phyloP scores from a whole-genome alignment of 768 basidiomycete genomes.

The Rhizopogon sp. region DNA sequence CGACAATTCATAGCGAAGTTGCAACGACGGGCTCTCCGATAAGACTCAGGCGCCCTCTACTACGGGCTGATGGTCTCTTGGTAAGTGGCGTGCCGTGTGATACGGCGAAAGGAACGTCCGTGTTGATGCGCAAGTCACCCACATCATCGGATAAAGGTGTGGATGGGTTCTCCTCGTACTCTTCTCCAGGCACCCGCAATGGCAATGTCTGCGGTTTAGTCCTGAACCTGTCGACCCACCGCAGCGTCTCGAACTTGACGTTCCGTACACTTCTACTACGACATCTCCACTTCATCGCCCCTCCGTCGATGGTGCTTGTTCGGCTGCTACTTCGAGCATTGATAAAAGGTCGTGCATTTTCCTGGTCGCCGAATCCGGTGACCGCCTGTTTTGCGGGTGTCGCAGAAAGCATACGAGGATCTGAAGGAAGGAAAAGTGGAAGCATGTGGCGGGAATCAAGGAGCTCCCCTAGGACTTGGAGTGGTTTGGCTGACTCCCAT shows the following conservation, averaged over 20 bases:
- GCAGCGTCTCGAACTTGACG: constrained; percentile 52
- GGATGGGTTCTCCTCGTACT: constrained; percentile 31
- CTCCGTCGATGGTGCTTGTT: constrained; percentile 29
- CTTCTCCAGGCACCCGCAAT: constrained; percentile 30
- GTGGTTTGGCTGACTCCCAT: constrained; percentile 77
- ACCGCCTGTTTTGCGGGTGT: constrained; percentile 41
- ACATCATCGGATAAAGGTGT: constrained; percentile 28
- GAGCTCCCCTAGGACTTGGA: constrained; percentile 84
- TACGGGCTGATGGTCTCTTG: constrained; percentile 56
- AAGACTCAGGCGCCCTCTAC: constrained; percentile 48
- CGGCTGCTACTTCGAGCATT: constrained; percentile 36
- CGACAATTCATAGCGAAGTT: constrained; percentile 4
- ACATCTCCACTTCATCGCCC: constrained; percentile 54
- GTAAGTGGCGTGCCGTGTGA: constrained; percentile 52
- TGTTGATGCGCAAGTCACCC: constrained; percentile 30
- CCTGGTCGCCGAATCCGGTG: constrained; percentile 15
- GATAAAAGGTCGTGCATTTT: neutral
- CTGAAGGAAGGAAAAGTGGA: constrained; percentile 77
- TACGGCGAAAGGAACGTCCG: constrained; percentile 26
- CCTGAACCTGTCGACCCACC: constrained; percentile 65
- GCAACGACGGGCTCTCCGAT: constrained; percentile 25
- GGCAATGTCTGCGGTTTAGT: constrained; percentile 50
- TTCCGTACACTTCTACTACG: constrained; percentile 57
- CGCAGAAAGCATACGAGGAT: constrained; percentile 73
- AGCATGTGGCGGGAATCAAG: constrained; percentile 93